Conservation (phyloP, 2,329 filamentous ascomycete genomes). For the Ascosphaera aggregata region DNA sequence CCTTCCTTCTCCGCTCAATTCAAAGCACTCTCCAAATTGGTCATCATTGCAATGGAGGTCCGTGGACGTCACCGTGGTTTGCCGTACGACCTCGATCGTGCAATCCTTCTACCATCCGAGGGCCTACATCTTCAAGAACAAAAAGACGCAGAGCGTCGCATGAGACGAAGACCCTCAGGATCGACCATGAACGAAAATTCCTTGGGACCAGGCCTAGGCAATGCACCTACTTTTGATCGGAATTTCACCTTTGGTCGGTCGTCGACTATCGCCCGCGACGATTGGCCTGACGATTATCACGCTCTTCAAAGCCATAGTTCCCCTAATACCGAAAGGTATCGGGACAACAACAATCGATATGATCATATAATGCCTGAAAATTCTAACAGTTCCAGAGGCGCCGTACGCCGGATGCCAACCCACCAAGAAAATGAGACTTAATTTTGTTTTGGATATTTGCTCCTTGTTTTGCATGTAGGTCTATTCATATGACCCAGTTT, state of each 20-base stretch:
- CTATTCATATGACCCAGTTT: not conserved
- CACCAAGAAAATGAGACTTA: not conserved
- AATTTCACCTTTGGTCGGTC: not conserved
- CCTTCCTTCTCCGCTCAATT: constrained; percentile 71
- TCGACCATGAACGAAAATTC: constrained; percentile 8
- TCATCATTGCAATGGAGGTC: constrained; percentile 44
- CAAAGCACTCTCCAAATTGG: constrained; percentile 39
- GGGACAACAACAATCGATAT: not conserved
- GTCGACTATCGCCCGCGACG: not conserved
- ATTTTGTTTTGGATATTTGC: not conserved
- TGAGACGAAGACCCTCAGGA: constrained; percentile 16
- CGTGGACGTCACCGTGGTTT: constrained; percentile 41
- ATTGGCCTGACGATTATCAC: not conserved
- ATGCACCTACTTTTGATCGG: not conserved
- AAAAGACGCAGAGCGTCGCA: constrained; percentile 24
- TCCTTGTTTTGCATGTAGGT: not conserved
- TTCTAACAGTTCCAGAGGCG: not conserved
- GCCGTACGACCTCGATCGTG: constrained; percentile 44
- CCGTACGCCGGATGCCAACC: not conserved
- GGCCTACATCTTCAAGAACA: constrained; percentile 37
- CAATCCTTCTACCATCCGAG: constrained; percentile 44
- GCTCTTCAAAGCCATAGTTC: not conserved
- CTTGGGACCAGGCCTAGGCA: not conserved
- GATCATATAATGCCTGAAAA: not conserved
- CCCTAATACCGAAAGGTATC: not conserved